These are phyloP conservation scores for Multifurca ochricompacta DNA, from an alignment of 768 basidiomycete species.

Conservation along the genomic window DNA sequence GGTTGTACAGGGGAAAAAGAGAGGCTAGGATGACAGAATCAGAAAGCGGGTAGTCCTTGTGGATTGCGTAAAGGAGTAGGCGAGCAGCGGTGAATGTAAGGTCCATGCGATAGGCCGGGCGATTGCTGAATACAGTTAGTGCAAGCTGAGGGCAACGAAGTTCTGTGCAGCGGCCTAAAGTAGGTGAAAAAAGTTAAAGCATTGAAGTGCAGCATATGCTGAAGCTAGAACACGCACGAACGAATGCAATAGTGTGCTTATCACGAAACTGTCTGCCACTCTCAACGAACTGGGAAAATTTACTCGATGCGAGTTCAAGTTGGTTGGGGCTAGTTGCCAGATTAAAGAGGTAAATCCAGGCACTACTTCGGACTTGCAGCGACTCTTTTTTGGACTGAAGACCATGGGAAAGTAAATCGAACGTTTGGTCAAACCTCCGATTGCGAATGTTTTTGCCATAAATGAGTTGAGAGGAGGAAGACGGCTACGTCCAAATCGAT, in stretches of 20 bases:
- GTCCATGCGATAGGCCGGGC: slow-evolving; percentile 49
- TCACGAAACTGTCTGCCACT: slow-evolving; percentile 8
- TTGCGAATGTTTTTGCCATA: not conserved
- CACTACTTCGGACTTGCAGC: slow-evolving; percentile 12
- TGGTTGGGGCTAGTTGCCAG: slow-evolving; percentile 15
- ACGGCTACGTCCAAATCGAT: not conserved
- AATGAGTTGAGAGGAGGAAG: not conserved
- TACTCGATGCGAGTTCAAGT: slow-evolving; percentile 5
- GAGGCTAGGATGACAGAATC: slow-evolving; percentile 43
- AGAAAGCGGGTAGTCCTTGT: slow-evolving; percentile 38
- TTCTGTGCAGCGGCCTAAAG: slow-evolving; percentile 53
- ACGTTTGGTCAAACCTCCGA: slow-evolving; percentile 8
- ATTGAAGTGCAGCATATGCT: not conserved
- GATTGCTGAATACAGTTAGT: slow-evolving; percentile 53
- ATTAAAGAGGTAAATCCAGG: slow-evolving; percentile 19
- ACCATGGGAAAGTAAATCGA: slow-evolving; percentile 8
- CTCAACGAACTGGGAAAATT: slow-evolving; percentile 16
- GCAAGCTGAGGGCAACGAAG: slow-evolving; percentile 49
- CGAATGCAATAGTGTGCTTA: slow-evolving; percentile 10
- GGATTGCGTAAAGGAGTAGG: slow-evolving; percentile 50
- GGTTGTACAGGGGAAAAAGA: slow-evolving; percentile 46
- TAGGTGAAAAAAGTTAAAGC: not conserved
- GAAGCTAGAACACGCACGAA: slow-evolving; percentile 9
- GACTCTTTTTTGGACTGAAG: not conserved
- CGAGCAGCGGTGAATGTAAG: slow-evolving; percentile 45